phyloP scores from a whole-genome alignment of 805 yeast species.

The Candida vaughaniae region DNA sequence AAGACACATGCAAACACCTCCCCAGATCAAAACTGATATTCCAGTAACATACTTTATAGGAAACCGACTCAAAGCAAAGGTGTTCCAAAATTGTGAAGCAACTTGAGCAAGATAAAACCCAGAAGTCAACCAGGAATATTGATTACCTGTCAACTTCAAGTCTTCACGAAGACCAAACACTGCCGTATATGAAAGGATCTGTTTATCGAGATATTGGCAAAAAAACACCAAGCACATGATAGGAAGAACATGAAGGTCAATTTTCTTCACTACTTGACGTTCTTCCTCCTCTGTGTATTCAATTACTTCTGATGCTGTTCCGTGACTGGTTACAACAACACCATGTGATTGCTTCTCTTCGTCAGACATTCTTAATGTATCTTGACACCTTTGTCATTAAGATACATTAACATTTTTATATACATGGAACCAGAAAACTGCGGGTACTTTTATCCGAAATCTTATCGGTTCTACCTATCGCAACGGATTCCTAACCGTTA shows the following conservation, averaged over 20 bases:
- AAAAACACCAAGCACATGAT: slow-evolving; percentile 8
- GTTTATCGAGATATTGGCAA: slow-evolving; percentile 14
- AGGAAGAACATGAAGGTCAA: slow-evolving; percentile 9
- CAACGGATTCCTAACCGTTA: too few species aligned
- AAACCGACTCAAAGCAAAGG: slow-evolving; percentile 32
- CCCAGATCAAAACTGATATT: slow-evolving; percentile 30
- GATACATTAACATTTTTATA: too few species aligned
- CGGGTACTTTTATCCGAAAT: too few species aligned
- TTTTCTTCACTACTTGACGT: slow-evolving; percentile 7
- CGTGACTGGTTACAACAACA: too few species aligned
- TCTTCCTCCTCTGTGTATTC: slow-evolving; percentile 12
- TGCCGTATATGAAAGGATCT: slow-evolving; percentile 18
- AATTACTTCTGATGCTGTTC: too few species aligned
- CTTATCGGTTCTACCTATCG: too few species aligned
- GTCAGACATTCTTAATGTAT: too few species aligned
- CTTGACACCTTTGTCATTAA: too few species aligned
- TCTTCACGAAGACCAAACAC: slow-evolving; percentile 33
- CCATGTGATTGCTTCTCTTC: too few species aligned
- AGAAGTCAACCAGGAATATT: slow-evolving; percentile 37
- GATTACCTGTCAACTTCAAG: slow-evolving; percentile 23
- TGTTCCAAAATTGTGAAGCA: slow-evolving; percentile 31
- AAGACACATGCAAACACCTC: slow-evolving; percentile 33
- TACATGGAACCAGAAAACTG: too few species aligned
- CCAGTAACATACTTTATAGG: slow-evolving; percentile 34
- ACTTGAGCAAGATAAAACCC: slow-evolving; percentile 48